A percentile compares a stretch with the other conserved stretches of the same genome.
These are phyloP conservation scores for Phyllosticta capitalensis DNA, from an alignment of 2,329 filamentous ascomycete species.

Conservation along the genomic window DNA sequence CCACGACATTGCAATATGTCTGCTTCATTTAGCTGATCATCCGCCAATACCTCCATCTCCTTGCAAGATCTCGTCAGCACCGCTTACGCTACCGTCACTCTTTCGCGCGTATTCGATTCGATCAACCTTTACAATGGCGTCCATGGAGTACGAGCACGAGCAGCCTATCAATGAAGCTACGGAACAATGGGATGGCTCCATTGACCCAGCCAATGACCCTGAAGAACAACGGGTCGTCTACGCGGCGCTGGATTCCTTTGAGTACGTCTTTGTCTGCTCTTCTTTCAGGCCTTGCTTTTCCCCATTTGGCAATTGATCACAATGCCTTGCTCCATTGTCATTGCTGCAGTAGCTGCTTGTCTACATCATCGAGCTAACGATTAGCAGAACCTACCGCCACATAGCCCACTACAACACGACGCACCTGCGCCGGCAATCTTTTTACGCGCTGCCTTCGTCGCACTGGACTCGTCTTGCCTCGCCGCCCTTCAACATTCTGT, in stretches of 20 bases:
- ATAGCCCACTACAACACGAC: slow-evolving; percentile 84
- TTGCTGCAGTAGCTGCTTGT: neutral
- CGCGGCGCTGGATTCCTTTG: slow-evolving; percentile 78
- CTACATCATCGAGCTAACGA: neutral
- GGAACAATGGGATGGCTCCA: slow-evolving; percentile 50
- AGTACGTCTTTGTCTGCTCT: slow-evolving; percentile 45
- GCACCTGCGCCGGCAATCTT: slow-evolving; percentile 79
- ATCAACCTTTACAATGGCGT: neutral
- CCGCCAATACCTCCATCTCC: neutral
- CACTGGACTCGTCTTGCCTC: slow-evolving; percentile 78
- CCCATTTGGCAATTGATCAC: neutral
- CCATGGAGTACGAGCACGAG: neutral
- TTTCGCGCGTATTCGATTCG: neutral
- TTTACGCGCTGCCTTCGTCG: slow-evolving; percentile 76
- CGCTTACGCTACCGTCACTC: neutral
- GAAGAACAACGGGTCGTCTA: slow-evolving; percentile 76
- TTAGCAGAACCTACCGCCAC: slow-evolving; percentile 67
- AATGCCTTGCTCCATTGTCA: neutral
- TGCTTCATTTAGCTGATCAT: neutral
- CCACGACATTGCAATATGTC: neutral
- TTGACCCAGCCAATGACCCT: slow-evolving; percentile 59
- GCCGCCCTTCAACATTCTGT: slow-evolving; percentile 73
- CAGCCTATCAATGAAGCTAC: neutral
- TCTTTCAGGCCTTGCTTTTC: neutral
- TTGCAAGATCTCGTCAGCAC: neutral